phyloP scores from a whole-genome alignment of 768 basidiomycete species.

The Phylloporus arenicola region DNA sequence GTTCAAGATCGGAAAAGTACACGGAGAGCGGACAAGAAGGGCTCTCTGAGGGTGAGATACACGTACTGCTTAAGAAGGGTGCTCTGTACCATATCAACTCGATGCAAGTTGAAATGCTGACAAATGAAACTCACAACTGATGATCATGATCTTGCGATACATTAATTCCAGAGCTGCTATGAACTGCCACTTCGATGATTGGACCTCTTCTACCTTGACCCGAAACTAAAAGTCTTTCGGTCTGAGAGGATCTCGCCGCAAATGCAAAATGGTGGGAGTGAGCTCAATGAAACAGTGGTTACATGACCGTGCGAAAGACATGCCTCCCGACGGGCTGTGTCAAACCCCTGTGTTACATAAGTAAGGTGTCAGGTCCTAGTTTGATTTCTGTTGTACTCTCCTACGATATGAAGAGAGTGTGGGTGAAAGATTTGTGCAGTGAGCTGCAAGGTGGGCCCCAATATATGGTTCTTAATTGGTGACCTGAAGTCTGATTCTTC shows the following conservation, averaged over 20 bases:
- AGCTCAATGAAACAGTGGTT: not conserved
- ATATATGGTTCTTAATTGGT: not conserved
- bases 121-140: not conserved
- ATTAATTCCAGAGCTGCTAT: not conserved
- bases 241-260: not conserved
- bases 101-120: not conserved
- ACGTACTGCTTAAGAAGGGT: conserved; percentile 3
- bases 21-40: not conserved
- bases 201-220: not conserved
- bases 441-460: too few relatives aligned
- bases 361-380: not conserved
- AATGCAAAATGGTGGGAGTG: not conserved
- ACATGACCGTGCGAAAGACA: not conserved
- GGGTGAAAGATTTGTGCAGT: too few relatives aligned
- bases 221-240: not conserved
- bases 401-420: too few relatives aligned
- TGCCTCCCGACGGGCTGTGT: too few relatives aligned
- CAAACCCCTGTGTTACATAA: too few relatives aligned
- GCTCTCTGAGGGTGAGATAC: not conserved
- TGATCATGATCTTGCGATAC: not conserved
- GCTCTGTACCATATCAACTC: conserved; percentile 2
- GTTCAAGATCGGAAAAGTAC: not conserved
- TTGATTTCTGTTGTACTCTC: too few relatives aligned
- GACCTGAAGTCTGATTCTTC: not conserved
- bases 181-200: not conserved